Evolutionary conservation across 2,329 filamentous ascomycete species (phyloP), one percentile per base, ranked within the genome.

Genomic region (Fonsecaea pedrosoi): DNA sequence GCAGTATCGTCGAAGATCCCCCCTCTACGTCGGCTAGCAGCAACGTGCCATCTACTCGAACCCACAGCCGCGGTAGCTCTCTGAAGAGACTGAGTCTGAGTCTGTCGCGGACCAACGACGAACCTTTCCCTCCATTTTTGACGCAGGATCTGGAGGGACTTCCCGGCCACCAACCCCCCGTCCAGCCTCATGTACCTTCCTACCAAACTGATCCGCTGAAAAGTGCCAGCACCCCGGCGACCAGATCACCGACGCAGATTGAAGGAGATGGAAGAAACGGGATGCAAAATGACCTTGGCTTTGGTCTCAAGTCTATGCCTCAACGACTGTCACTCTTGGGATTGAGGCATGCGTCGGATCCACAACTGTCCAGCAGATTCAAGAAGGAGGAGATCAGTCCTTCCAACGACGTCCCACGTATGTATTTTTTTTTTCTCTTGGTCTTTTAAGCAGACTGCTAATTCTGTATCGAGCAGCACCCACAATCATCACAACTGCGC

Each of bases 321-420:
- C 80, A 85, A 71, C 82, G 86, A 64, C 88, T 89, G 77, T 88
- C 84, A 74, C 78, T 96, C 78, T 82, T 97, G 80, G 89, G 90
- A 75, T 93, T 95, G 77, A 91, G 93, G 74, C 94, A 97, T 85
- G 94, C 92, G 69, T 97, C 94, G 8, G 94, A 98, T 80, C 91
- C 93, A 59, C 93, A 97, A 78, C 81, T 98, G 68, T 92, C 92
- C 10, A 83, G 88, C 76, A 90, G 90, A 60, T 93, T 90, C 77
- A 86, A 90, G 73, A 89, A 92, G 64, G 82, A 82, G 54, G 79
- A 81, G 10, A 38, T 40, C 4, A 25, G 37, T 8, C 35, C 67
- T 48, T 38, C 57, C 69, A 81, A 83, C 67, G 81, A 72, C 84
- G 74, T 84, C 81, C 72, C 79, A 83, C 25, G 68, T 69, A 65